Percentiles rank a stretch among this genome's conserved stretches.
Conservation (phyloP, 352 stramenopile genomes). For the Pythium dissimile region DNA sequence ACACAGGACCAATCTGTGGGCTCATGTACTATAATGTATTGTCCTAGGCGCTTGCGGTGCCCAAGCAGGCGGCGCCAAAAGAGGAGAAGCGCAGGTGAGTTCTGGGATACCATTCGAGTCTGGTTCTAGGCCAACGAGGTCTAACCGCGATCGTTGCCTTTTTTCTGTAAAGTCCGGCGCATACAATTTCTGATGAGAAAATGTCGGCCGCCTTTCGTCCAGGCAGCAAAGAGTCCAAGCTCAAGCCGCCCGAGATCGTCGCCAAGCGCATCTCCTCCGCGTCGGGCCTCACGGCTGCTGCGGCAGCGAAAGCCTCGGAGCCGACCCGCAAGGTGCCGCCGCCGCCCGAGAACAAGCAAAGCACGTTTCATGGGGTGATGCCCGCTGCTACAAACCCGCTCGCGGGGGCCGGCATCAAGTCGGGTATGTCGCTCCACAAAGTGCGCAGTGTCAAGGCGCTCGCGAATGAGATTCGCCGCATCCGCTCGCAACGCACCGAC, state of each 20-base stretch:
- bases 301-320: constrained; percentile 10
- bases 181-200: constrained; percentile 18
- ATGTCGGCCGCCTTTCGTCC: neutral
- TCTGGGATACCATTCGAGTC: neutral
- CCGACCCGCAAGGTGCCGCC: constrained; percentile 47
- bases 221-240: constrained; percentile 59
- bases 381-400: constrained; percentile 6
- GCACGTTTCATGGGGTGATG: constrained; percentile 21
- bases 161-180: constrained; percentile 19
- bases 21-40: neutral
- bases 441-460: constrained; percentile 78
- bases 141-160: neutral
- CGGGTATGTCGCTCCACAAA: constrained; percentile 46
- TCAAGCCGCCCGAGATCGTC: constrained; percentile 56
- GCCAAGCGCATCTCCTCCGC: constrained; percentile 12
- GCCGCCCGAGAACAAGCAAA: constrained; percentile 34
- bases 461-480: constrained; percentile 75
- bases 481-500: constrained; percentile 56
- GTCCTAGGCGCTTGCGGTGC: constrained; percentile 12
- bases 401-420: constrained; percentile 40
- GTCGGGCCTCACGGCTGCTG: neutral
- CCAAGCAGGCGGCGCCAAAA: constrained; percentile 22
- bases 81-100: constrained; percentile 28
- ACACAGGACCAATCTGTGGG: no score
- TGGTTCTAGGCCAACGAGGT: neutral